Base-by-base conservation (phyloP, 495 filamentous ascomycete species). In the Daldinia concentrica region DNA sequence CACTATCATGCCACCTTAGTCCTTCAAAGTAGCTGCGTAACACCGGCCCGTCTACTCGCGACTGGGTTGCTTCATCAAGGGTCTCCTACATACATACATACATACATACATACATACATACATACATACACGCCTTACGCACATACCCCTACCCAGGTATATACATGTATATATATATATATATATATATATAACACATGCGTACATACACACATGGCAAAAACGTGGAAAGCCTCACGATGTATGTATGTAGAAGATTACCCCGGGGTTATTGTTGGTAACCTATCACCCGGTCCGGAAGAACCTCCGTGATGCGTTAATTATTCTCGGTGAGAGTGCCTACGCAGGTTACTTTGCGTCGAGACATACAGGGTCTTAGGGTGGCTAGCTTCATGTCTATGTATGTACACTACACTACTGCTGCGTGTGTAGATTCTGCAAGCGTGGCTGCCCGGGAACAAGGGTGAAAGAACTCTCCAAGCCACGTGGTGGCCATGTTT, bases 1-100 rank as follows among this genome's bases (percentile, higher is more conserved):
- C 56, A 64, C 24, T 5, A 65, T 70, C 68, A 70, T 22, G 68
- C 68, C 62, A 64, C 58, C 37, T 27, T n/a, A 22, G 2, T 32
- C 3, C 51, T 45, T 26, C 27, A 24, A 19, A 14, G 43, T 24
- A 48, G 0, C 1, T 41, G 4, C 27, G 55, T 58, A 22, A 37
- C 30, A 2, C 32, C 55, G 55, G 12, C 55, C 19, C 30, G 19
- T 58, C 32, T 14, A 32, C 37, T 58, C 27, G 15, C 27, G 26
- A 12, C 50, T 2, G 4, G 50, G 14, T 14, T 30, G 26, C 15
- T 11, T 54, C 15, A 24, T 17, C 15, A 54, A 24, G 50, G 5
- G 27, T n/a, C 14, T 17, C 9, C 17, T 51, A 51, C n/a, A 43
- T 43, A 17, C n/a, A 17, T 43, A 43, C 8, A 7, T 7, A 43